A percentile compares a stretch with the other conserved stretches of the same genome.
phyloP scores from a whole-genome alignment of 257 asterid genomes.

The Gynochthodes officinalis region DNA sequence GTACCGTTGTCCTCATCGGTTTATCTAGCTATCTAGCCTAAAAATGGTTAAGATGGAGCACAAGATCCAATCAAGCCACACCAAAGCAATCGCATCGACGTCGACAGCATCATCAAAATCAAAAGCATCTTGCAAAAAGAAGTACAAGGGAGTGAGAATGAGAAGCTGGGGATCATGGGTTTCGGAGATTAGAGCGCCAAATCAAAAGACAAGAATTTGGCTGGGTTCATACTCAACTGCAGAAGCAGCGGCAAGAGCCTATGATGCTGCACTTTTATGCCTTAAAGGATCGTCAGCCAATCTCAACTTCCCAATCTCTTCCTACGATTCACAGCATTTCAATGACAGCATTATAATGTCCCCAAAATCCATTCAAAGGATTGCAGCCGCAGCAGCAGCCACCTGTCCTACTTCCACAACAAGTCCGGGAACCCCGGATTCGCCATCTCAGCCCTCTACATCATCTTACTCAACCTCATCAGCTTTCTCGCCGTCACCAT shows the following conservation, averaged over 20 bases:
- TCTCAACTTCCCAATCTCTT: constrained; percentile 61
- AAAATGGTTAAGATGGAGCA: constrained; percentile 63
- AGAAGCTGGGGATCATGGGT: constrained; percentile 96
- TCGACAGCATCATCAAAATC: background rate
- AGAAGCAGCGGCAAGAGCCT: constrained; percentile 96
- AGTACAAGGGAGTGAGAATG: constrained; percentile 96
- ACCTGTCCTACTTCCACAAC: background rate
- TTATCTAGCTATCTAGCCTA: too few species aligned
- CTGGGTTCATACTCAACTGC: constrained; percentile 89
- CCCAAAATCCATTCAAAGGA: constrained; percentile 73
- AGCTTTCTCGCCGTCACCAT: constrained; percentile 3
- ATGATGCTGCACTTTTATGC: constrained; percentile 85
- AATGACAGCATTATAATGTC: constrained; percentile 29
- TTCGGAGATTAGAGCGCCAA: constrained; percentile 90
- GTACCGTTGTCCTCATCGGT: too few species aligned
- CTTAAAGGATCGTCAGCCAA: constrained; percentile 69
- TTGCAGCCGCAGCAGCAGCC: constrained; percentile 48
- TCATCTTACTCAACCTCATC: constrained; percentile 18
- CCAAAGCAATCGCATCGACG: constrained; percentile 9
- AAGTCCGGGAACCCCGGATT: constrained; percentile 1
- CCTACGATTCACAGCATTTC: background rate
- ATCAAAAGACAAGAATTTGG: constrained; percentile 92
- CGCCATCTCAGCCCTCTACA: constrained; percentile 23
- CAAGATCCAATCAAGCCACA: constrained; percentile 21
- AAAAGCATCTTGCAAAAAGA: constrained; percentile 42